phyloP scores from a whole-genome alignment of 1,284 basidiomycete species.

The Ustanciosporium gigantosporum region DNA sequence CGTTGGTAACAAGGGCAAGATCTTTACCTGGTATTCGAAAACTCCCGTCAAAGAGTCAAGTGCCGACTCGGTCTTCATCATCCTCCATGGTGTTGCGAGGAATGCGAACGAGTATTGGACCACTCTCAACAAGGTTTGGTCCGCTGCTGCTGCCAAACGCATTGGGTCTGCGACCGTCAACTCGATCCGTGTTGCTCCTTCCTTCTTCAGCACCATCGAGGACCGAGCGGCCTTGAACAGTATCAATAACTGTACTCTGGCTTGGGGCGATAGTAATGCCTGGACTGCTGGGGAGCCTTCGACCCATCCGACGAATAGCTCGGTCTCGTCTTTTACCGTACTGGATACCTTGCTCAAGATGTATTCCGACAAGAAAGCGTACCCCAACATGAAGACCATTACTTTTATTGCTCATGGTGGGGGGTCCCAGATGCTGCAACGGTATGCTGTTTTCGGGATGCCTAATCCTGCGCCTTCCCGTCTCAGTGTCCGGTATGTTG shows the following conservation, averaged over 20 bases:
- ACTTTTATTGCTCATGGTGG: constrained; percentile 54
- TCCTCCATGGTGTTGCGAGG: constrained; percentile 44
- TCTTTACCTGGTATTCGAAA: constrained; percentile 44
- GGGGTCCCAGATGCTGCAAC: constrained; percentile 44
- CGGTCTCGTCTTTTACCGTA: constrained; percentile 28
- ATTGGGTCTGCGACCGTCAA: constrained; percentile 15
- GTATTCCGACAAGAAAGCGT: constrained; percentile 17
- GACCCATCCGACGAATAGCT: constrained; percentile 18
- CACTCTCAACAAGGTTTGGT: constrained; percentile 30
- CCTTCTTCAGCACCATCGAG: constrained; percentile 43
- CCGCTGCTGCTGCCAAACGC: constrained; percentile 8
- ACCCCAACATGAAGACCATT: constrained; percentile 47
- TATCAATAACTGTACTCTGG: constrained; percentile 19
- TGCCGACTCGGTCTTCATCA: constrained; percentile 41
- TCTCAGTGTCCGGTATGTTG: constrained; percentile 38
- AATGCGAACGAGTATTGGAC: constrained; percentile 43
- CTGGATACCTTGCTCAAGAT: constrained; percentile 26
- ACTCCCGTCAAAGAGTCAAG: constrained; percentile 24
- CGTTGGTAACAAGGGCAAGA: constrained; percentile 1
- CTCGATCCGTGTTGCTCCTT: constrained; percentile 42
- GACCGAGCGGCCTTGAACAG: constrained; percentile 19
- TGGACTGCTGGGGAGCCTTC: constrained; percentile 40
- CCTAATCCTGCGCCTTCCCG: constrained; percentile 8
- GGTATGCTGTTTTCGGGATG: constrained; percentile 41
- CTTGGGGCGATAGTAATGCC: constrained; percentile 45